Evolutionary conservation across 208 protist genomes (phyloP).

Genomic region (Trypanosoma conorhini): DNA sequence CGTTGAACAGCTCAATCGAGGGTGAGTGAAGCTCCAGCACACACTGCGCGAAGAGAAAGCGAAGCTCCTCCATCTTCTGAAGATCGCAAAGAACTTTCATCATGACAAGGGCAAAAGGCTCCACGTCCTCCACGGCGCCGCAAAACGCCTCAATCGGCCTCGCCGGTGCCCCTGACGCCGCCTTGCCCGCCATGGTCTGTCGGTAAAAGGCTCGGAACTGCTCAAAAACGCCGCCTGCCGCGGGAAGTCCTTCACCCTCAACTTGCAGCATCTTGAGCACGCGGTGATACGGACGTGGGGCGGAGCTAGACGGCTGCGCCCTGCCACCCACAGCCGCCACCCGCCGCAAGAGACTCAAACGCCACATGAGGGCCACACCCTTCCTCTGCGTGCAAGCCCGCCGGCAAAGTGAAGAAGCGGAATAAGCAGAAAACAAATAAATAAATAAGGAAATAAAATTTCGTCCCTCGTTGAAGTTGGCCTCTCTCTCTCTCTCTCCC

Average conservation of each 20-base stretch:
- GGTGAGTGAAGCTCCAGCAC: slow-evolving; percentile 59
- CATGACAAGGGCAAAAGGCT: slow-evolving; percentile 73
- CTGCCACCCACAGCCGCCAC: slow-evolving; percentile 7
- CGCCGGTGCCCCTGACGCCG: not conserved
- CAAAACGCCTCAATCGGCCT: slow-evolving; percentile 81
- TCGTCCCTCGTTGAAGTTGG: no score
- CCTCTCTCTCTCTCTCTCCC: not conserved
- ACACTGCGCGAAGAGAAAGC: slow-evolving; percentile 89
- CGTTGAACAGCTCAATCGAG: slow-evolving; percentile 84
- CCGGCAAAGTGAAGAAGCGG: not conserved
- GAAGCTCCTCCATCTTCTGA: slow-evolving; percentile 80
- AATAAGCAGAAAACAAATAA: not conserved
- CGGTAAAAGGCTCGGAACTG: slow-evolving; percentile 78
- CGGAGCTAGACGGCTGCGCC: not conserved
- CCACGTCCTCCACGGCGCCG: slow-evolving; percentile 50
- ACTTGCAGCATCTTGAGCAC: slow-evolving; percentile 58
- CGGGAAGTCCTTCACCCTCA: slow-evolving; percentile 61
- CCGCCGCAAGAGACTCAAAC: slow-evolving; percentile 14
- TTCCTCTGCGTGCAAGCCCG: not conserved
- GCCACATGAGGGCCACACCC: slow-evolving; percentile 19
- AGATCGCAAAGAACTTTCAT: slow-evolving; percentile 89
- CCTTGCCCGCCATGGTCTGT: not conserved
- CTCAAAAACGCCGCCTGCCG: slow-evolving; percentile 62
- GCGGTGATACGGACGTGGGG: slow-evolving; percentile 46
- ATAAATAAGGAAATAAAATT: not conserved